A percentile compares a stretch with the other conserved stretches of the same genome.
Evolutionary conservation across 2,329 filamentous ascomycete genomes (phyloP).

Genomic region (Berkeleyomyces basicola): DNA sequence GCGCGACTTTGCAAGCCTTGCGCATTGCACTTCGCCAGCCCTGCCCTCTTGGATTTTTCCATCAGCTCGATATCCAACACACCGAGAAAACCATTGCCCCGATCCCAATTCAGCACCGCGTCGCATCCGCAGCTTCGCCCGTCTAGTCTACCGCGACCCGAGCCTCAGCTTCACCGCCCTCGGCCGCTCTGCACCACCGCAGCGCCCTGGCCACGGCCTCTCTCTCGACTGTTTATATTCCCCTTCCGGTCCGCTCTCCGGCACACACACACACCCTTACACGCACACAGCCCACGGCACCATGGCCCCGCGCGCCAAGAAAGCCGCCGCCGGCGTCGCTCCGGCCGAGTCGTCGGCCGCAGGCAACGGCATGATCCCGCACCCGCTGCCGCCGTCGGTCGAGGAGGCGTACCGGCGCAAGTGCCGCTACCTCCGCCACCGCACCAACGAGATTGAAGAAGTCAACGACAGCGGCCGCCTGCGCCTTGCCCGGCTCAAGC

Average conservation of each 20-base stretch:
- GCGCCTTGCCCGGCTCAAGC: conserved; percentile 62
- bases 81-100: no score
- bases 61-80: no score
- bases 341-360: conserved; percentile 6
- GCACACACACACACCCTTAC: neutral
- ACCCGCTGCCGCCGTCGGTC: conserved; percentile 65
- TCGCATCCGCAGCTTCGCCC: no score
- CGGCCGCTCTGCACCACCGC: neutral
- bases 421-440: conserved; percentile 85
- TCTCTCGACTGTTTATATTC: neutral
- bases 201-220: neutral
- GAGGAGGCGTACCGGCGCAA: conserved; percentile 93
- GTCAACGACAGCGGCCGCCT: conserved; percentile 73
- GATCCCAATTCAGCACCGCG: no score
- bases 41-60: no score
- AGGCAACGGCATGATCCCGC: conserved; percentile 32
- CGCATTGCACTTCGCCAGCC: no score
- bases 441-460: conserved; percentile 80
- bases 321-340: conserved; percentile 1
- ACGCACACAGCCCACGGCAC: neutral
- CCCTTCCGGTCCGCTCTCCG: neutral
- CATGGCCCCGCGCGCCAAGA: conserved; percentile 13
- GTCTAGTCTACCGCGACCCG: no score
- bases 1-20: no score
- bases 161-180: no score